These are phyloP conservation scores for Eucalyptus dawsonii DNA, from an alignment of 345 rosid species.

Conservation along the genomic window DNA sequence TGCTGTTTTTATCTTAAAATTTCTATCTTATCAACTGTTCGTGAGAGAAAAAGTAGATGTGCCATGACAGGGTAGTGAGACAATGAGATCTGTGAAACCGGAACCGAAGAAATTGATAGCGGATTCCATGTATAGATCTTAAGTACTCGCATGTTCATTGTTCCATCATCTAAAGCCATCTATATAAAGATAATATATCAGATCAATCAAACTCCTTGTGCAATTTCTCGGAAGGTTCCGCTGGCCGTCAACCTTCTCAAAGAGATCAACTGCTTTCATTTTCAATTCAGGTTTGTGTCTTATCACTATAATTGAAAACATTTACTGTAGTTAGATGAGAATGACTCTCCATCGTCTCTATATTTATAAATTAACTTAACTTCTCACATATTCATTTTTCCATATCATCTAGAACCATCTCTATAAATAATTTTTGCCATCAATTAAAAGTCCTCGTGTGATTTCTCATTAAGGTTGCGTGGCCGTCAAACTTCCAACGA, in stretches of 20 bases:
- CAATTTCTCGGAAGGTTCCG: neutral
- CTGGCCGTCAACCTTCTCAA: neutral
- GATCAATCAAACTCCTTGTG: neutral
- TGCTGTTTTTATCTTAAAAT: neutral
- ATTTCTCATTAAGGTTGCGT: neutral
- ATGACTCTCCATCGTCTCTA: neutral
- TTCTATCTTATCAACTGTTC: neutral
- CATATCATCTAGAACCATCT: neutral
- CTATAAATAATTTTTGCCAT: neutral
- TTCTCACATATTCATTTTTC: neutral
- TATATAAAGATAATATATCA: neutral
- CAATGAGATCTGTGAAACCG: neutral
- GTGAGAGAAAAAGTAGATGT: neutral
- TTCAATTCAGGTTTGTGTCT: neutral
- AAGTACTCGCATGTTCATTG: too few relatives aligned
- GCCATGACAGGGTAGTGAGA: neutral
- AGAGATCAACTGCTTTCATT: neutral
- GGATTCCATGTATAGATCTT: neutral
- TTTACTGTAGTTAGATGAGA: neutral
- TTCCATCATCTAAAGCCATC: neutral
- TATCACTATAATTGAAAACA: neutral
- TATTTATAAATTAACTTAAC: neutral
- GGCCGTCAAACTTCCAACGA: neutral
- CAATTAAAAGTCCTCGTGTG: neutral
- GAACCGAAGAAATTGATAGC: neutral